Percentiles rank a stretch among this genome's conserved stretches.
phyloP scores from a whole-genome alignment of 2,329 filamentous ascomycete genomes.

The Fonsecaea multimorphosa region DNA sequence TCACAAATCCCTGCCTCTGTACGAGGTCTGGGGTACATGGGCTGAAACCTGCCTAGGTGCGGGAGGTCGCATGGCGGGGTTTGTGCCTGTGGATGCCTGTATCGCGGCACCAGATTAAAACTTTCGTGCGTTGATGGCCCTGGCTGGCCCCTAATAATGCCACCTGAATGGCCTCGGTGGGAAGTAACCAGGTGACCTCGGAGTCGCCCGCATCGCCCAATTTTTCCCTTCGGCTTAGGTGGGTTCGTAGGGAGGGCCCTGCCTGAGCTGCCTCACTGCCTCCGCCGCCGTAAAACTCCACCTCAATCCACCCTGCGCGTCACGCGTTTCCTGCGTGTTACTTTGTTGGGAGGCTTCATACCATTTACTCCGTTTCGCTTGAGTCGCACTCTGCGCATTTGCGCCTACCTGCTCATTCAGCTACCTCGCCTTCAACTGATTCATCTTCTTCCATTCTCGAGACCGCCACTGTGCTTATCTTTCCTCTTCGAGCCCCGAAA shows the following conservation, averaged over 20 bases:
- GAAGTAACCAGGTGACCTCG: neutral
- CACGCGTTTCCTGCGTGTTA: conserved; percentile 5
- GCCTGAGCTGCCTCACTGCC: neutral
- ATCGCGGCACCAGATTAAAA: neutral
- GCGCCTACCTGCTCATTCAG: neutral
- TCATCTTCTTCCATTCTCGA: neutral
- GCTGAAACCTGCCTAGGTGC: neutral
- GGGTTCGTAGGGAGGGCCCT: too few relatives aligned
- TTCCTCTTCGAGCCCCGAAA: neutral
- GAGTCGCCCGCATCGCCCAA: neutral
- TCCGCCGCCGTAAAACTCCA: neutral
- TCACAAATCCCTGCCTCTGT: neutral
- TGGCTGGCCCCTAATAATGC: neutral
- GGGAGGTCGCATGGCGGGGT: neutral
- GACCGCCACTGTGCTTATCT: neutral
- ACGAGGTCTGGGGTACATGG: neutral
- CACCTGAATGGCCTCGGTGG: neutral
- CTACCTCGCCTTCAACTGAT: neutral
- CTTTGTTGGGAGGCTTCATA: neutral
- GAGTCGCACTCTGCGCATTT: neutral
- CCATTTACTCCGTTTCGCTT: neutral
- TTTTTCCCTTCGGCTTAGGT: neutral
- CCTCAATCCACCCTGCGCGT: conserved; percentile 6
- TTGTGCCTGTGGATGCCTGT: neutral
- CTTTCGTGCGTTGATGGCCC: neutral